A percentile compares a stretch with the other conserved stretches of the same genome.
Evolutionary conservation across 352 stramenopile genomes (phyloP).

Genomic region (Globisporangium alternatum): DNA sequence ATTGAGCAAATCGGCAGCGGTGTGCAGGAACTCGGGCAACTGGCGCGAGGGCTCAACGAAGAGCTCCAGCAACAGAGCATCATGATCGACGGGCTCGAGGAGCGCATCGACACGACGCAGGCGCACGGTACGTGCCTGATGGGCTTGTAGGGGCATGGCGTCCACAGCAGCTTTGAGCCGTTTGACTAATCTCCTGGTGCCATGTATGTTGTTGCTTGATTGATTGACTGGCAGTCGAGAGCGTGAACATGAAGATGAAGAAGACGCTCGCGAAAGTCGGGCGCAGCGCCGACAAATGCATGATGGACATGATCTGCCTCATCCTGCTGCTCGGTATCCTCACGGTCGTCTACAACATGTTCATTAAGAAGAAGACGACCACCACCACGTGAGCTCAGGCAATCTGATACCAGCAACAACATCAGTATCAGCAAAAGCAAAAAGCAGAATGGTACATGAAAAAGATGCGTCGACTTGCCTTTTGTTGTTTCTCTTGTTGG

Average conservation of each 20-base stretch:
- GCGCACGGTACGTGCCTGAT: conserved; percentile 46
- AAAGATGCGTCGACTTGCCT: not conserved
- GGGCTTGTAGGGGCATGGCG: no score
- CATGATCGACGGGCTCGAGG: conserved; percentile 82
- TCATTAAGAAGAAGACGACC: conserved; percentile 63
- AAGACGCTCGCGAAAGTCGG: conserved; percentile 71
- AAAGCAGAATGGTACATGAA: not conserved
- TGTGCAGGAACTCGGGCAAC: conserved; percentile 73
- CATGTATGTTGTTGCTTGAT: not conserved
- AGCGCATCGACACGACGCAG: conserved; percentile 77
- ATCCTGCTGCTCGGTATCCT: conserved; percentile 82
- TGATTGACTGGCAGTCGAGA: conserved; percentile 55
- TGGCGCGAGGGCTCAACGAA: conserved; percentile 77
- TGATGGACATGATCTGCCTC: conserved; percentile 90
- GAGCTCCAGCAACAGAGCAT: conserved; percentile 85
- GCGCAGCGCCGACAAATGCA: conserved; percentile 79
- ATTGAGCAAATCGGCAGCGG: conserved; percentile 83
- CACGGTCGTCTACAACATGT: conserved; percentile 87
- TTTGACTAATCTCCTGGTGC: no score
- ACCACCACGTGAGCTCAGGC: not conserved
- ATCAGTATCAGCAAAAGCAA: not conserved
- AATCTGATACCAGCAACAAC: not conserved
- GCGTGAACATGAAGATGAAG: conserved; percentile 85
- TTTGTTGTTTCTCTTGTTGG: not conserved
- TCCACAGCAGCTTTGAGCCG: no score